Percentiles rank a stretch among this genome's conserved stretches.
phyloP scores from a whole-genome alignment of 441 rosid species.

The Omphalea diandra region DNA sequence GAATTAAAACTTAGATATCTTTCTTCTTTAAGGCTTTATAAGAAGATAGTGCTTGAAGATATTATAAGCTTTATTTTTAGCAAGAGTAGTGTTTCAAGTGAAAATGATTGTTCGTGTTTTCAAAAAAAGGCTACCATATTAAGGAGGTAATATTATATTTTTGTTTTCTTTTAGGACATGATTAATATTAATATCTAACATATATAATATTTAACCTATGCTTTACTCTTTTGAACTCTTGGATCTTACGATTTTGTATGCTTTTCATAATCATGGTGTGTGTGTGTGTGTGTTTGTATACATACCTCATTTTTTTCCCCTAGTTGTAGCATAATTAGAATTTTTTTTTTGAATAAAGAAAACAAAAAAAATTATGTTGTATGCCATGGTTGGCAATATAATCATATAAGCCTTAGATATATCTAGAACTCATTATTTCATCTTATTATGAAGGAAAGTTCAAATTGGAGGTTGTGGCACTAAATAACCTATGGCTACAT shows the following conservation, averaged over 20 bases:
- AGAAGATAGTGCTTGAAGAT: slow-evolving; percentile 82
- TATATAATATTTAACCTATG: too few species aligned
- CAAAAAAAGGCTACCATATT: slow-evolving; percentile 79
- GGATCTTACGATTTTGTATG: too few species aligned
- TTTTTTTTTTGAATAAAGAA: not conserved
- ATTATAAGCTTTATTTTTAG: slow-evolving; percentile 79
- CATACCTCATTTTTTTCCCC: not conserved
- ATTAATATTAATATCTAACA: not conserved
- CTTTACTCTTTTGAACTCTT: too few species aligned
- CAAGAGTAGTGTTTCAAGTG: slow-evolving; percentile 97
- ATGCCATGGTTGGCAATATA: not conserved
- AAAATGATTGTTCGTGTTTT: slow-evolving; percentile 99
- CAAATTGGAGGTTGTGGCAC: not conserved
- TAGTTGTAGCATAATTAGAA: not conserved
- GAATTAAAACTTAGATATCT: slow-evolving; percentile 20
- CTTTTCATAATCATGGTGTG: not conserved
- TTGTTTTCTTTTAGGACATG: slow-evolving; percentile 2
- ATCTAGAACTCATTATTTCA: not conserved
- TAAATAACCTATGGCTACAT: too few species aligned
- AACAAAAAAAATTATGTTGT: not conserved
- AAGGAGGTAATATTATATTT: slow-evolving; percentile 62
- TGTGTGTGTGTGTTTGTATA: too few species aligned
- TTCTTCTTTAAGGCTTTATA: slow-evolving; percentile 59
- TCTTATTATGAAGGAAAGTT: not conserved
- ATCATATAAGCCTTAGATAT: not conserved